Evolutionary conservation across 768 basidiomycete genomes (phyloP).

Genomic region (Suillus clintonianus): DNA sequence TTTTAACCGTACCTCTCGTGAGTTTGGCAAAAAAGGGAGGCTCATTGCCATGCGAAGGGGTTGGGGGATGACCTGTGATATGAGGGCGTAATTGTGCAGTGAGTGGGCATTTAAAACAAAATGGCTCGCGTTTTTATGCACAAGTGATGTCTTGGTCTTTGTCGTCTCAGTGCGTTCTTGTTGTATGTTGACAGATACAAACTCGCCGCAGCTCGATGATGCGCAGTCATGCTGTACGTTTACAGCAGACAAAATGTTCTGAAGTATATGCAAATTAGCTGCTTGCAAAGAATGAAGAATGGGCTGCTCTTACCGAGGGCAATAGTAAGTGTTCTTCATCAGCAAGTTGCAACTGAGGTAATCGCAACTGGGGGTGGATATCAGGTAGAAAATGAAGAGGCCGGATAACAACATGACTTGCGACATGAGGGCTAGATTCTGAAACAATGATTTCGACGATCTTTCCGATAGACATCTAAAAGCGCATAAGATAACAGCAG

Average conservation of each 20-base stretch:
- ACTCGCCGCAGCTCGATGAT: not conserved
- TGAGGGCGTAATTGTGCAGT: conserved; percentile 10
- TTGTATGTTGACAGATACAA: not conserved
- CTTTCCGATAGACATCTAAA: conserved; percentile 7
- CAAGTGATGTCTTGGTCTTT: conserved; percentile 2
- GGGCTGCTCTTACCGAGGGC: too few species aligned
- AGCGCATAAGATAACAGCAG: not conserved
- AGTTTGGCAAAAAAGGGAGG: not conserved
- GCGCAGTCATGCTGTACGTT: conserved; percentile 25
- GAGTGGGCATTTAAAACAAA: conserved; percentile 15
- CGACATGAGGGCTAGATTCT: not conserved
- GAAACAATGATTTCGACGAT: conserved; percentile 6
- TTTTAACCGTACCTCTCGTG: not conserved
- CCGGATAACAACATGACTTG: not conserved
- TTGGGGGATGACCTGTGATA: conserved; percentile 1
- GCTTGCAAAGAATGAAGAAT: too few species aligned
- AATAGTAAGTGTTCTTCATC: conserved; percentile 2
- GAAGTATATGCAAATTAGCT: not conserved
- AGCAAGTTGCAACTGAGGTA: conserved; percentile 6
- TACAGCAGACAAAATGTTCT: conserved; percentile 19
- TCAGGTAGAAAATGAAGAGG: conserved; percentile 6
- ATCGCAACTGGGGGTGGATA: conserved; percentile 6
- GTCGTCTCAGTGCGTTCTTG: conserved; percentile 15
- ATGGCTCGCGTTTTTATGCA: conserved; percentile 1
- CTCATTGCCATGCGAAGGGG: not conserved